Evolutionary conservation across 805 yeast genomes (phyloP).

Genomic region (Teunomyces barrocoloradensis): DNA sequence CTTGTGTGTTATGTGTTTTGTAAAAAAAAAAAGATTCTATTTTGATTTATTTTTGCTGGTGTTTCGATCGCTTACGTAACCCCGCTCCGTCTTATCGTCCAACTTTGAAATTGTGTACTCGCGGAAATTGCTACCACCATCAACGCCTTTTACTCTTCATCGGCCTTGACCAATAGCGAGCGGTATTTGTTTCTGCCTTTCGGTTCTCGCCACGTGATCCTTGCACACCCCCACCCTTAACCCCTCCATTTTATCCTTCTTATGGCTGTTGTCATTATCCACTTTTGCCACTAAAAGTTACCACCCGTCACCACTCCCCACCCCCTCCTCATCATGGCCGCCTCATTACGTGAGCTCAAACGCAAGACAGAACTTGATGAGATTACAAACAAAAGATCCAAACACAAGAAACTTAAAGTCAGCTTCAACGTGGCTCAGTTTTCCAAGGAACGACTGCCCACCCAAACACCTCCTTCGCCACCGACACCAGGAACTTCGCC

Average conservation of each 20-base stretch:
- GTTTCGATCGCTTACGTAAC: neutral
- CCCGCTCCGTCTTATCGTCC: conserved; percentile 4
- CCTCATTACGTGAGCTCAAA: conserved; percentile 31
- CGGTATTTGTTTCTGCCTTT: neutral
- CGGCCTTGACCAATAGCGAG: neutral
- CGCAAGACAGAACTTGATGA: conserved; percentile 36
- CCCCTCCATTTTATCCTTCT: neutral
- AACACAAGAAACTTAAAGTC: conserved; percentile 24
- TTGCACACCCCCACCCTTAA: neutral
- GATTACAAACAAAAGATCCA: conserved; percentile 14
- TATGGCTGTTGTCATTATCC: neutral
- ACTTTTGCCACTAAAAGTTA: neutral
- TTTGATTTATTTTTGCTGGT: neutral
- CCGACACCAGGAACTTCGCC: conserved; percentile 5
- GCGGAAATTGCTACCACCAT: neutral
- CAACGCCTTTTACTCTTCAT: neutral
- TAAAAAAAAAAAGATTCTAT: neutral
- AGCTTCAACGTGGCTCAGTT: conserved; percentile 7
- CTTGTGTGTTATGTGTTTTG: neutral
- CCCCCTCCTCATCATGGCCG: conserved; percentile 26
- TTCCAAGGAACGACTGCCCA: conserved; percentile 2
- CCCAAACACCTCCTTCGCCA: conserved; percentile 1
- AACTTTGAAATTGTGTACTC: neutral
- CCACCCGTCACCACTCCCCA: conserved; percentile 4
- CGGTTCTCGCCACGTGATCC: neutral